These are phyloP conservation scores for Trichoderma koningiopsis DNA, from an alignment of 2,329 filamentous ascomycete genomes.

Conservation along the genomic window DNA sequence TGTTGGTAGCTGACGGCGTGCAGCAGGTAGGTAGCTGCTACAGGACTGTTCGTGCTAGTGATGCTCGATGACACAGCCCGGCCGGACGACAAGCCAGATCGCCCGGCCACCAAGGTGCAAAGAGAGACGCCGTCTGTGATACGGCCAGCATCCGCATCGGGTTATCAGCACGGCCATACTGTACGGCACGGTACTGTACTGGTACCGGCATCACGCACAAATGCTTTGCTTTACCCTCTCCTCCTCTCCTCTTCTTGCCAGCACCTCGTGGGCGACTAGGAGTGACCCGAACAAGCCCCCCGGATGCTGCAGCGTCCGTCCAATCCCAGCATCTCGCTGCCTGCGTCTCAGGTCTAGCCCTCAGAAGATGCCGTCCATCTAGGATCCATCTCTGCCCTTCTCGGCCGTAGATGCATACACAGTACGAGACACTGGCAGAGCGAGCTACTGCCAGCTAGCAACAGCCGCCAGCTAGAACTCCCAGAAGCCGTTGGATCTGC, in stretches of 20 bases:
- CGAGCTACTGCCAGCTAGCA: not conserved
- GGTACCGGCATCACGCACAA: not conserved
- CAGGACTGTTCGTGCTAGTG: not conserved
- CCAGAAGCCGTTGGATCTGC: not conserved
- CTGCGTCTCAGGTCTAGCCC: conserved; percentile 17
- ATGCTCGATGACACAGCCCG: not conserved
- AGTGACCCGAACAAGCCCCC: not conserved
- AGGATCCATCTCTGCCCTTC: not conserved
- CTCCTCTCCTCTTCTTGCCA: not conserved
- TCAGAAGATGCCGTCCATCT: not conserved
- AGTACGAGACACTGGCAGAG: not conserved
- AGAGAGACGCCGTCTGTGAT: not conserved
- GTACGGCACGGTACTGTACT: too few relatives aligned
- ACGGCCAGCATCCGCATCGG: not conserved
- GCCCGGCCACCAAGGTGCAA: not conserved
- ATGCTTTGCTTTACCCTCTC: not conserved
- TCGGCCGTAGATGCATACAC: not conserved
- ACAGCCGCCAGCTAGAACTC: not conserved
- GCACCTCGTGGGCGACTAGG: not conserved
- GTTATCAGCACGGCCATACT: not conserved
- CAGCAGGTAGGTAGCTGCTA: not conserved
- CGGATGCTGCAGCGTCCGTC: not conserved
- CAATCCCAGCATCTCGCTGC: conserved; percentile 6
- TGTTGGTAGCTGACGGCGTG: not conserved
- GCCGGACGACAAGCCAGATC: not conserved